These are phyloP conservation scores for Iberis pinnata DNA, from an alignment of 345 rosid genomes.

Conservation along the genomic window DNA sequence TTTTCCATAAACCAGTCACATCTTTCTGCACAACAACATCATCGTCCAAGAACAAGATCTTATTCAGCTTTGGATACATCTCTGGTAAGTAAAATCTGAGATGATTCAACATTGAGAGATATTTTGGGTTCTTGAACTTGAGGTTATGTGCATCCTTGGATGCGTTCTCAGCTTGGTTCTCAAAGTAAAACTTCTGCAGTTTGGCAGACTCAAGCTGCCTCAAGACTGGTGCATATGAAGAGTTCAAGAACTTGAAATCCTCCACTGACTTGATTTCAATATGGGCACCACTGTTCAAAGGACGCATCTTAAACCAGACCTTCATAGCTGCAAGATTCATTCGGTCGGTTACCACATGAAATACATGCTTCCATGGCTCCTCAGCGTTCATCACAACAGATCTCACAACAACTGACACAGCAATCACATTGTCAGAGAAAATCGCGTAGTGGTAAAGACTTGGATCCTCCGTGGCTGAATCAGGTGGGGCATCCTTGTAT, in stretches of 20 bases:
- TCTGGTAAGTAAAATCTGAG: constrained; percentile 87
- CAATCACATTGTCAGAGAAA: too few species aligned
- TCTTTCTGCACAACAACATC: constrained; percentile 96
- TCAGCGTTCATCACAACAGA: constrained; percentile 74
- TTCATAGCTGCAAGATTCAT: constrained; percentile 89
- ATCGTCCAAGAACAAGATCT: constrained; percentile 76
- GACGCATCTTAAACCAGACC: constrained; percentile 95
- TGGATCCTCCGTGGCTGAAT: constrained; percentile 60
- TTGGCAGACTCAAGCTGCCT: constrained; percentile 64
- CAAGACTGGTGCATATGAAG: constrained; percentile 64
- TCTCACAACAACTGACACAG: constrained; percentile 71
- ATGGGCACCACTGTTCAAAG: constrained; percentile 62
- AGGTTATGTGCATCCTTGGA: constrained; percentile 32
- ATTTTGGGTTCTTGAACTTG: constrained; percentile 57
- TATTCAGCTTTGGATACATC: constrained; percentile 72
- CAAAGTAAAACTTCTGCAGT: constrained; percentile 44
- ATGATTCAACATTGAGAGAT: constrained; percentile 63
- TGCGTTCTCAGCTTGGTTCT: constrained; percentile 39
- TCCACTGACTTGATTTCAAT: constrained; percentile 75
- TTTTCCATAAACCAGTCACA: constrained; percentile 70
- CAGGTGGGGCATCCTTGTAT: constrained; percentile 51
- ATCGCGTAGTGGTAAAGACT: constrained; percentile 44
- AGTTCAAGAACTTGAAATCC: constrained; percentile 58
- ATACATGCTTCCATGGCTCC: constrained; percentile 77
- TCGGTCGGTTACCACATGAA: constrained; percentile 73